phyloP scores from a whole-genome alignment of 2,329 filamentous ascomycete species.

The Neofusicoccum parvum region DNA sequence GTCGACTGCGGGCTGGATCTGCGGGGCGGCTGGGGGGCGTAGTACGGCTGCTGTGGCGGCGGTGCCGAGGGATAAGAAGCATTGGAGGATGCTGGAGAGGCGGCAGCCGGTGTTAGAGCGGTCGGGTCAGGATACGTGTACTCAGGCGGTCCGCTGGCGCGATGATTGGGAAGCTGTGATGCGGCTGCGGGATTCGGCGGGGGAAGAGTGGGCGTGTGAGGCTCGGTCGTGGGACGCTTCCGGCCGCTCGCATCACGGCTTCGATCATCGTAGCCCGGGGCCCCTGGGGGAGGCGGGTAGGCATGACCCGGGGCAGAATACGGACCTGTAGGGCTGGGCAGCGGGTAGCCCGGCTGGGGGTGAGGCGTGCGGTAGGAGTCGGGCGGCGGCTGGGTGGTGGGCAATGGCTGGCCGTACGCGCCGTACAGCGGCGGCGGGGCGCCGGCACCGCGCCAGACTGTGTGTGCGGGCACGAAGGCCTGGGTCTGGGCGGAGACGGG shows the following conservation, averaged over 20 bases:
- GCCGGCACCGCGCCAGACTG: slow-evolving; percentile 57
- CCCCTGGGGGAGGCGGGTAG: slow-evolving; percentile 30
- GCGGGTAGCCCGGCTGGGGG: slow-evolving; percentile 45
- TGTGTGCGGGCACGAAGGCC: slow-evolving; percentile 73
- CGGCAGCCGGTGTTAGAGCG: slow-evolving; percentile 47
- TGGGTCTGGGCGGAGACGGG: slow-evolving; percentile 74
- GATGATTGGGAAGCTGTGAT: slow-evolving; percentile 42
- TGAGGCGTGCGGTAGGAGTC: slow-evolving; percentile 34
- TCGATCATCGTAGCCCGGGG: slow-evolving; percentile 38
- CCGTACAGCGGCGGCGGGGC: slow-evolving; percentile 53
- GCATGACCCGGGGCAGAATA: slow-evolving; percentile 37
- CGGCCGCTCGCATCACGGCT: slow-evolving; percentile 42
- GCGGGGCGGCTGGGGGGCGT: slow-evolving; percentile 40
- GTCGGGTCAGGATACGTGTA: slow-evolving; percentile 49
- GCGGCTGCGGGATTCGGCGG: slow-evolving; percentile 50
- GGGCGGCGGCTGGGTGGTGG: slow-evolving; percentile 25
- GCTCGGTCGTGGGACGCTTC: slow-evolving; percentile 52
- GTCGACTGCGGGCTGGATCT: slow-evolving; percentile 46
- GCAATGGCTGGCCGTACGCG: slow-evolving; percentile 54
- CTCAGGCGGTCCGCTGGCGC: slow-evolving; percentile 31
- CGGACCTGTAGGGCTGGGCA: slow-evolving; percentile 49
- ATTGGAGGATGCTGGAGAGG: slow-evolving; percentile 46
- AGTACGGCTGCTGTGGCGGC: slow-evolving; percentile 42
- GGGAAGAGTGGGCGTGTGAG: slow-evolving; percentile 53
- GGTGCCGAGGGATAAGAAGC: slow-evolving; percentile 43